Evolutionary conservation across 73 alveolate species (phyloP), one percentile per base, ranked within the genome.

Genomic region (Paramecium biaurelia): DNA sequence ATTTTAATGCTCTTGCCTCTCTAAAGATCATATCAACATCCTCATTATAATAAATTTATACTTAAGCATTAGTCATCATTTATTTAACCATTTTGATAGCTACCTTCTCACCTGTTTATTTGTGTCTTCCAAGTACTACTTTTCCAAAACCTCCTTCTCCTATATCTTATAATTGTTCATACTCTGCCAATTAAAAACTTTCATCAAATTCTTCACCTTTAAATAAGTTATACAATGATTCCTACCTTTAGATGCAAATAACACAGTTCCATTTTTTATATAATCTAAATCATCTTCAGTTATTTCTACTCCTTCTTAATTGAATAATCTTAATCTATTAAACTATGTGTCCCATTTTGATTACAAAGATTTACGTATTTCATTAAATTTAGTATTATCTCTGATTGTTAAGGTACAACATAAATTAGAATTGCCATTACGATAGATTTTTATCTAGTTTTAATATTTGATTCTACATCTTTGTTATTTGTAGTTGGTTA

Each of bases 71-170:
- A 20, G 93, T 68, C 56, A 58, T 45, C 32, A 57, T 58, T 3
- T 58, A 34, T 49, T 87, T 87, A 67, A 87, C 93, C 49, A 68
- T 68, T 57, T 92, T 92, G 7, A 92, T 86, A 42, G 96, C 96
- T 24, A 87, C 92, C 23, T 92, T 70, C 38, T 92, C 92, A 42
- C 85, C 58, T 21, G 94, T 92, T 70, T 89, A n/a, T 37, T 70
- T 92, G 28, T 92, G 95, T 18, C 35, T 34, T 3, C 94, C 94
- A 70, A 92, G 68, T 30, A 63, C 74, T 9, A 92, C 96, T 41
- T 76, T 42, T 15, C 96, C 96, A 70, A 76, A 70, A 5, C 96
- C 95, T 41, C 96, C 96, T 72, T 92, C 95, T 67, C 96, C 96
- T 21, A 92, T 59, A 14, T 59, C 90, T 70, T 88, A 53, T 6